These are phyloP conservation scores for Yamadazyma insecticola DNA, from an alignment of 805 yeast species.

Conservation along the genomic window DNA sequence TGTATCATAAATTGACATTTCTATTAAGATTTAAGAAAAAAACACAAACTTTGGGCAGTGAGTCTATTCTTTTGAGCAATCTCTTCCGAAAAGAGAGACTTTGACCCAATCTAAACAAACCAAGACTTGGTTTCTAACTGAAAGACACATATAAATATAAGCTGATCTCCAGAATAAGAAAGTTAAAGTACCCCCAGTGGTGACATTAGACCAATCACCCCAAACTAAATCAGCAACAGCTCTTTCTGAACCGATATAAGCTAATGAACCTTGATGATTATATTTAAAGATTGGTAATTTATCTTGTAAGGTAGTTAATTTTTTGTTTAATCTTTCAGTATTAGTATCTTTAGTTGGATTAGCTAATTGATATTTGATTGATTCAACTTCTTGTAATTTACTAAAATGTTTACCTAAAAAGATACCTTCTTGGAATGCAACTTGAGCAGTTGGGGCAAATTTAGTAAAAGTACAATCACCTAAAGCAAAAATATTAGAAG, in stretches of 20 bases:
- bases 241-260: constrained; percentile 88
- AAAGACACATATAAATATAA: constrained; percentile 86
- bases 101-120: constrained; percentile 88
- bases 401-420: constrained; percentile 72
- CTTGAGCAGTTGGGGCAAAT: constrained; percentile 96
- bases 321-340: constrained; percentile 42
- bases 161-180: constrained; percentile 95
- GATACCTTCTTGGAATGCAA: constrained; percentile 90
- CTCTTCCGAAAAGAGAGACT: constrained; percentile 87
- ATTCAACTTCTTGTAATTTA: constrained; percentile 58
- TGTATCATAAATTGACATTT: too few relatives aligned
- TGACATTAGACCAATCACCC: constrained; percentile 74
- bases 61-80: constrained; percentile 77
- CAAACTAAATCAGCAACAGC: constrained; percentile 89
- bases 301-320: constrained; percentile 37
- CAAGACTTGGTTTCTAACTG: constrained; percentile 81
- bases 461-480: constrained; percentile 95
- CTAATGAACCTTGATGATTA: constrained; percentile 87
- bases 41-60: too few relatives aligned
- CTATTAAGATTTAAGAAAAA: too few relatives aligned
- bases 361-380: constrained; percentile 43
- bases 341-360: constrained; percentile 34
- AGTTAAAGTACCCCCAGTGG: constrained; percentile 81
- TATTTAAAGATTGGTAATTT: constrained; percentile 65
- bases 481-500: constrained; percentile 76